Evolutionary conservation across 1,139 yeast genomes (phyloP).

Genomic region (Yamadazyma siamensis): DNA sequence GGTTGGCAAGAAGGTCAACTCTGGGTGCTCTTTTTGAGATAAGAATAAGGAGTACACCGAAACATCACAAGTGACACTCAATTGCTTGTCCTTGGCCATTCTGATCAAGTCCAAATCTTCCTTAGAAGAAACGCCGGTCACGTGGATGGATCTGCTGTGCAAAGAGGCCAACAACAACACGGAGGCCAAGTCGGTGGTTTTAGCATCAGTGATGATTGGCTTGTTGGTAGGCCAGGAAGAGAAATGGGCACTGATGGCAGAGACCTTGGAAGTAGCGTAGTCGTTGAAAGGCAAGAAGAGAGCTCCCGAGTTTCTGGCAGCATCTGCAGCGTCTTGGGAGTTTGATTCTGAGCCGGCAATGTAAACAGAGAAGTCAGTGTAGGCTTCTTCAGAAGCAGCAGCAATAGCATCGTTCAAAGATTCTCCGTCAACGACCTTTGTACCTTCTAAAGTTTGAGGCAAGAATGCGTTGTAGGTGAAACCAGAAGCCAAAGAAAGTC

Average conservation of each 20-base stretch:
- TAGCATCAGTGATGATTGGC: conserved; percentile 91
- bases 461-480: conserved; percentile 82
- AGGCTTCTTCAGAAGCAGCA: conserved; percentile 56
- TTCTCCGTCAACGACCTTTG: conserved; percentile 60
- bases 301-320: conserved; percentile 69
- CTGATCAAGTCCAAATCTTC: conserved; percentile 82
- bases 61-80: conserved; percentile 88
- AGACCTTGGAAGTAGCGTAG: conserved; percentile 64
- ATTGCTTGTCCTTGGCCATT: conserved; percentile 80
- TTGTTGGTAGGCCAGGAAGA: conserved; percentile 80
- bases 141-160: conserved; percentile 81
- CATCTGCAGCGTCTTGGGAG: conserved; percentile 57
- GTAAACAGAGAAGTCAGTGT: conserved; percentile 78
- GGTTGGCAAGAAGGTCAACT: conserved; percentile 72
- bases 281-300: conserved; percentile 80
- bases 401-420: conserved; percentile 64
- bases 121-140: conserved; percentile 77
- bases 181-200: conserved; percentile 87
- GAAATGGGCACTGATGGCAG: conserved; percentile 75
- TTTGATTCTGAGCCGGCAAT: conserved; percentile 81
- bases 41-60: conserved; percentile 77
- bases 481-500: conserved; percentile 77
- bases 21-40: conserved; percentile 60
- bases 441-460: conserved; percentile 68
- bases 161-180: conserved; percentile 85